These are phyloP conservation scores for Cladosporium sp. DNA, from an alignment of 2,329 filamentous ascomycete species.

Conservation along the genomic window DNA sequence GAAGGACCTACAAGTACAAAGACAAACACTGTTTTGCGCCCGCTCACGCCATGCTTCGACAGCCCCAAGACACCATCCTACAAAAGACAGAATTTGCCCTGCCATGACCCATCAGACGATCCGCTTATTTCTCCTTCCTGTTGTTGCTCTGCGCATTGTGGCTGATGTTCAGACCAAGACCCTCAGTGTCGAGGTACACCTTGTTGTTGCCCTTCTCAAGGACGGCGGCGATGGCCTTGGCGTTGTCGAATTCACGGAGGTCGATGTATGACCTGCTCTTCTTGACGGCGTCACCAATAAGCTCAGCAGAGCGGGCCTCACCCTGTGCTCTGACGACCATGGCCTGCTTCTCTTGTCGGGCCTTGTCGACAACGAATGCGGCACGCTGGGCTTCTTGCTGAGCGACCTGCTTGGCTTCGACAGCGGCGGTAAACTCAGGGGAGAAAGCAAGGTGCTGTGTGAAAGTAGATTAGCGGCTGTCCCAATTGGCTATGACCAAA, in stretches of 20 bases:
- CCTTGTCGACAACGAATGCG: conserved; percentile 97
- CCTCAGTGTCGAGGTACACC: conserved; percentile 85
- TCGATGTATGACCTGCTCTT: conserved; percentile 97
- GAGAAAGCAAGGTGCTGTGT: conserved; percentile 60
- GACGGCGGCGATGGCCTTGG: conserved; percentile 77
- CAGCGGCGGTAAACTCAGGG: conserved; percentile 62
- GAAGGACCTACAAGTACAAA: conserved; percentile 9
- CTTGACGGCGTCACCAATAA: conserved; percentile 99
- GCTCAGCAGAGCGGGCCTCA: conserved; percentile 94
- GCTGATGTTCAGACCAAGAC: conserved; percentile 80
- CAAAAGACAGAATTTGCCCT: not conserved
- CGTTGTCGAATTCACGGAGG: conserved; percentile 97
- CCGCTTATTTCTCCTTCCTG: conserved; percentile 9
- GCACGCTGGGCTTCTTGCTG: conserved; percentile 94
- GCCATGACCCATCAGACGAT: not conserved
- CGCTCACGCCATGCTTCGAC: conserved; percentile 7
- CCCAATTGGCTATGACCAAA: not conserved
- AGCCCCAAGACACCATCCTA: conserved; percentile 4
- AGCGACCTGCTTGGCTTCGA: conserved; percentile 64
- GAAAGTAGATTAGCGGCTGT: conserved; percentile 5
- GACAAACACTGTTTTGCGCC: conserved; percentile 6
- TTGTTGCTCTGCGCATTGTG: conserved; percentile 21
- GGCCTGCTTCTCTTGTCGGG: conserved; percentile 97
- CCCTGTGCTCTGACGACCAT: conserved; percentile 97
- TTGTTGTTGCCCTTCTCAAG: conserved; percentile 90